phyloP scores from a whole-genome alignment of 306 rosid species.

The Citrullus amarus region DNA sequence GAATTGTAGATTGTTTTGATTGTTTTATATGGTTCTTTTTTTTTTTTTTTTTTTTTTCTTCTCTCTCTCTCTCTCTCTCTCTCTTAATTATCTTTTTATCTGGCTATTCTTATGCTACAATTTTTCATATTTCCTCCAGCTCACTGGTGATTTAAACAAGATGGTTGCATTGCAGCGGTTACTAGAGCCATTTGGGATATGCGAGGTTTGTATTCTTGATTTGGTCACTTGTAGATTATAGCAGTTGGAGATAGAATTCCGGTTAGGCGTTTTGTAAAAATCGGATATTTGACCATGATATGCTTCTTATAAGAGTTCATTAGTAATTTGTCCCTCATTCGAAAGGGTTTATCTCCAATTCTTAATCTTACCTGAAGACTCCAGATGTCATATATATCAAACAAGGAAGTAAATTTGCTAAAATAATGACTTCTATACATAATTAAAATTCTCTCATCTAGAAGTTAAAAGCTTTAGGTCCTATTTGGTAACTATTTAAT shows the following conservation, averaged over 20 bases:
- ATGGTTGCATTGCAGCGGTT: constrained; percentile 53
- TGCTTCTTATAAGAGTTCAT: background rate
- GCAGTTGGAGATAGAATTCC: background rate
- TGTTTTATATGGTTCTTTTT: background rate
- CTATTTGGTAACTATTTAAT: no score
- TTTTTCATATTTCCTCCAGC: constrained; percentile 20
- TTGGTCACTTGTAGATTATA: background rate
- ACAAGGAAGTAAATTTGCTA: no score
- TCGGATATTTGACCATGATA: background rate
- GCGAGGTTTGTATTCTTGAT: constrained; percentile 34
- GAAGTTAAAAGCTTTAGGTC: no score
- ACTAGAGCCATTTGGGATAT: constrained; percentile 44
- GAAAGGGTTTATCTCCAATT: no score
- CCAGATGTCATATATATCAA: no score
- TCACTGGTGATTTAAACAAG: constrained; percentile 47
- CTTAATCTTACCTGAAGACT: no score
- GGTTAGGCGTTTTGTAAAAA: background rate
- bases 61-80: no score
- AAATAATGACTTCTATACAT: no score
- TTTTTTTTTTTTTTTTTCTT: no score
- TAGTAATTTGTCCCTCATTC: no score
- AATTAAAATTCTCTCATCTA: no score
- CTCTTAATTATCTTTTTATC: background rate
- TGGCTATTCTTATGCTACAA: background rate
- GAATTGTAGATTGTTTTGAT: background rate